phyloP scores from a whole-genome alignment of 2,329 filamentous ascomycete genomes.

The Monilinia fructicola region DNA sequence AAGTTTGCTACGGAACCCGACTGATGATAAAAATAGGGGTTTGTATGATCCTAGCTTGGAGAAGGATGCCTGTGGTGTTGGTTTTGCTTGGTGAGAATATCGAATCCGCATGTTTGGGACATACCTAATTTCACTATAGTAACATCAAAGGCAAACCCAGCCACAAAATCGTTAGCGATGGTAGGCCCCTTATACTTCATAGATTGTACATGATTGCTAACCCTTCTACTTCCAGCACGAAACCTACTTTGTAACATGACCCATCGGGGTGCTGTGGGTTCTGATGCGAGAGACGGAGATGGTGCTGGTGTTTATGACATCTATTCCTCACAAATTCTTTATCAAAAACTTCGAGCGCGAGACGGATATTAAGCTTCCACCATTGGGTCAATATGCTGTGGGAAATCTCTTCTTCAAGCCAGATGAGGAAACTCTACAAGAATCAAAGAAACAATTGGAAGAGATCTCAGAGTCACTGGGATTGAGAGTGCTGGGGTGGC shows the following conservation, averaged over 20 bases:
- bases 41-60: slow-evolving; percentile 94
- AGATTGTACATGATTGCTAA: slow-evolving; percentile 38
- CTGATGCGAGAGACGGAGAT: slow-evolving; percentile 95
- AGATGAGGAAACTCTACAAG: slow-evolving; percentile 81
- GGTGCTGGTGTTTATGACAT: slow-evolving; percentile 99
- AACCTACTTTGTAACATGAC: slow-evolving; percentile 99
- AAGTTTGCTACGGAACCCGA: background rate
- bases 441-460: slow-evolving; percentile 91
- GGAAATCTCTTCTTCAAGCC: slow-evolving; percentile 99
- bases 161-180: slow-evolving; percentile 99
- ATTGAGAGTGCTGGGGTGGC: slow-evolving; percentile 91
- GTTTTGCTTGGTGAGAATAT: slow-evolving; percentile 84
- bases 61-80: slow-evolving; percentile 99
- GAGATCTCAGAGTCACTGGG: slow-evolving; percentile 86
- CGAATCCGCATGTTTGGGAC: background rate
- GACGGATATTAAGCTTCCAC: slow-evolving; percentile 82
- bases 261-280: slow-evolving; percentile 96
- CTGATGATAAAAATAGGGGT: slow-evolving; percentile 51
- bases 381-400: slow-evolving; percentile 89
- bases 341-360: slow-evolving; percentile 96
- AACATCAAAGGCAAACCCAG: slow-evolving; percentile 96
- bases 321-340: slow-evolving; percentile 97
- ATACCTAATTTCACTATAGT: slow-evolving; percentile 49
- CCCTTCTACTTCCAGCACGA: slow-evolving; percentile 57
- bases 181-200: slow-evolving; percentile 47